Base-by-base conservation (phyloP, 2,329 filamentous ascomycete genomes). In the Verticillium zaregamsianum region DNA sequence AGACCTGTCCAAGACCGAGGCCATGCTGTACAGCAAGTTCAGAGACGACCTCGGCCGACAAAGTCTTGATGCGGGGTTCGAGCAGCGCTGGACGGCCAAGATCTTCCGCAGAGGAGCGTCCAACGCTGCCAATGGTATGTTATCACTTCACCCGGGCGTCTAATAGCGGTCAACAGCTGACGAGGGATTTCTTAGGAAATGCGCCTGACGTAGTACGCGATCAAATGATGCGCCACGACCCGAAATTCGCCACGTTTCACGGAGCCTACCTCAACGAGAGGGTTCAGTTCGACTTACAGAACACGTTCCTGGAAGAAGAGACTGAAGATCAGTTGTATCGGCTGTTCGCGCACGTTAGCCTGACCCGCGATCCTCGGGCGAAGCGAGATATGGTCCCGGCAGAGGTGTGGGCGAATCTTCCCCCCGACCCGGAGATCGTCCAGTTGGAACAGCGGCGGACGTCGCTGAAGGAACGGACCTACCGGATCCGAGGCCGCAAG, bases 201-300 rank as follows among this genome's bases (percentile, higher is more conserved):
- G 64, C 68, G 31, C 61, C 64, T 5, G 66, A 73, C 65, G 62
- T 64, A n/a, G 62, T 74, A 25, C 63, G 64, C 37, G 64, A 74
- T 64, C 60, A 74, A 61, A 70, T 73, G 33, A 70, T 74, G 62
- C 68, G 65, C 25, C 61, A 73, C 61, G 59, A 73, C 54, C 70
- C 69, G 59, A 59, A 61, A 37, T 74, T 65, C 55, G 58, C 57
- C 2, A 74, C 66, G 3, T 73, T 74, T 31, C 64, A 70, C 25
- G 65, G 60, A 55, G 63, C 62, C 8, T 73, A 73, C 60, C 65
- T 73, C 5, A 72, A 72, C 45, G 45, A 72, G 62, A 73, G 64
- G 15, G 64, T 67, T 32, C 49, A 68, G 39, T 73, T 73, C 62
- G 32, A 74, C 57, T 62, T 73, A 28, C 59, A 74, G 57, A 74